Conservation (phyloP, 495 filamentous ascomycete genomes). For the Hypoxylon rickii region DNA sequence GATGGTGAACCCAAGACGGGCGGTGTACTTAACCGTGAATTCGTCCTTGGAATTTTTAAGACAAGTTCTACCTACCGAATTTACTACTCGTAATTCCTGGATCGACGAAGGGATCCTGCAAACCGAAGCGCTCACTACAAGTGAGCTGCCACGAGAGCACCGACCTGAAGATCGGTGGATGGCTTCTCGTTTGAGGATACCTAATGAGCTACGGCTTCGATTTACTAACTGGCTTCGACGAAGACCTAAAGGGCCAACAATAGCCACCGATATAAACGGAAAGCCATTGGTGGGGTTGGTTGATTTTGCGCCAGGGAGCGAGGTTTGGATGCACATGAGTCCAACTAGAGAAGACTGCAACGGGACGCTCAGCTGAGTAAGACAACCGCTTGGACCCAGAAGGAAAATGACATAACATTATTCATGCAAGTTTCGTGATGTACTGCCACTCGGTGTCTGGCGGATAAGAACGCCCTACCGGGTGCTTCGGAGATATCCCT, state of each 20-base stretch:
- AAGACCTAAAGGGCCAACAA: slow-evolving; percentile 6
- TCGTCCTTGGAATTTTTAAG: slow-evolving; percentile 58
- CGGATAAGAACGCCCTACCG: not conserved
- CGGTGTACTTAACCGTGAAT: slow-evolving; percentile 61
- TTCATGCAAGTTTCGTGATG: not conserved
- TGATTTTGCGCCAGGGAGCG: slow-evolving; percentile 45
- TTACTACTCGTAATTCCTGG: slow-evolving; percentile 43
- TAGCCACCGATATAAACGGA: slow-evolving; percentile 21
- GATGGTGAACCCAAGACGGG: slow-evolving; percentile 58
- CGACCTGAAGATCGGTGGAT: slow-evolving; percentile 53
- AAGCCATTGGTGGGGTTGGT: slow-evolving; percentile 35
- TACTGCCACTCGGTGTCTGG: slow-evolving; percentile 6
- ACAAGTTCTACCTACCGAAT: slow-evolving; percentile 44
- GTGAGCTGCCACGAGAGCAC: slow-evolving; percentile 47
- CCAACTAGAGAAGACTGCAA: slow-evolving; percentile 41
- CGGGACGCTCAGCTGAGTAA: slow-evolving; percentile 10
- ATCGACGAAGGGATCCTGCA: slow-evolving; percentile 49
- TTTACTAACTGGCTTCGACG: slow-evolving; percentile 39
- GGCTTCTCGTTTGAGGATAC: slow-evolving; percentile 51
- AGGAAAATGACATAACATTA: not conserved
- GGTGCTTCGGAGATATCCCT: slow-evolving; percentile 19
- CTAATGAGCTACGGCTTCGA: slow-evolving; percentile 50
- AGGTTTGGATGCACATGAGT: slow-evolving; percentile 56
- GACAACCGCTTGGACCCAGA: not conserved
- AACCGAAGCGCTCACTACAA: slow-evolving; percentile 26